Base-by-base conservation (phyloP, 2,329 filamentous ascomycete genomes). In the Arthroderma sp. region DNA sequence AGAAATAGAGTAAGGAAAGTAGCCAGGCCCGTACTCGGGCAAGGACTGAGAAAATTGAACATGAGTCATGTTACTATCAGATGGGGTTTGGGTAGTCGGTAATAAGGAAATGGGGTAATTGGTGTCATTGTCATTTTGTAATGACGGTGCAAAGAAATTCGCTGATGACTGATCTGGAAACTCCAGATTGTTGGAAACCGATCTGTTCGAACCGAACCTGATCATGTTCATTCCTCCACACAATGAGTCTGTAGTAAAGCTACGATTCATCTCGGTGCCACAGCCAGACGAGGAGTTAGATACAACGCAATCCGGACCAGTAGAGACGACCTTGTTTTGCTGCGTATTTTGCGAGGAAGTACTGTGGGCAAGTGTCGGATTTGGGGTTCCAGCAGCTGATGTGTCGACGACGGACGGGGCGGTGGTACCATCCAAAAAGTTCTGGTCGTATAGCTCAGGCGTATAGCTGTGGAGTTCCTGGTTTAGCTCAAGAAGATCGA, bases 181-280 rank as follows among this genome's bases (percentile, higher is more conserved):
- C 15, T 56, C 61, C 60, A 61, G 61, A 63, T 61, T 61, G 38
- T 58, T 59, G 61, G 60, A 64, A 61, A 62, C 67, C 58, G 71
- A 67, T 58, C 66, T 67, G 39, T 67, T 67, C 21, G 72, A 74
- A 61, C 73, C 68, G 62, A 76, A 71, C 61, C 72, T 68, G 65
- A 76, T 71, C 71, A 74, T 75, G 61, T 67, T 67, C 61, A 76
- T 65, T 53, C 68, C 69, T 59, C 71, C 70, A 59, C 72, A 73
- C 52, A 77, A 62, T 35, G 72, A 71, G 61, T 77, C 74, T 61
- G 73, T 71, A 33, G 74, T 77, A 44, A 68, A 67, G 61, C 69
- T 75, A 61, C 74, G 70, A 61, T 67, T 73, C 74, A 77, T 77
- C 59, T 74, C 69, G 71, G 67, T 23, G 66, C 63, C 35, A 63